Evolutionary conservation across 2,329 filamentous ascomycete species (phyloP), one percentile per base, ranked within the genome.

Genomic region (Xylariaceae sp.): DNA sequence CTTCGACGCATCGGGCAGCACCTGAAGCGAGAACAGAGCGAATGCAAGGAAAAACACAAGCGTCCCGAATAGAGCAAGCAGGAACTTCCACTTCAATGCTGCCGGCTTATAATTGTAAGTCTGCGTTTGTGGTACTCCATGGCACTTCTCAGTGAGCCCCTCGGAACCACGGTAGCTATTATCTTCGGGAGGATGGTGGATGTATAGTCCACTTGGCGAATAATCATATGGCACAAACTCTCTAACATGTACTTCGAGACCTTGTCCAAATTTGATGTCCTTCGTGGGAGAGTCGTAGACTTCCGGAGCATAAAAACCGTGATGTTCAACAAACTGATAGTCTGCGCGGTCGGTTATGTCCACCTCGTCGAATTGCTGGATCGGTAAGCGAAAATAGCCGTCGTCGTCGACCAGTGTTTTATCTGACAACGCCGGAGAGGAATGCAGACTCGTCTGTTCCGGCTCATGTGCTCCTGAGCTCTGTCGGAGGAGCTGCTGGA

Each of bases 101-200:
- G 41, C 28, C 4, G 57, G 57, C 33, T 48, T 55, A 37, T 57
- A 60, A 37, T 55, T 47, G 39, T 54, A 55, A n/a, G n/a, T n/a
- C 13, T 19, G 37, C n/a, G 38, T 36, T 4, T 42, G 29, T 11
- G 16, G 17, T 12, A 8, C 33, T 17, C 39, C n/a, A n/a, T 15
- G 16, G 3, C 48, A 36, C 11, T 53, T 50, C 36, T 51, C 48
- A n/a, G 45, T 31, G 26, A 37, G 41, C 16, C 50, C 53, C 42
- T 52, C 50, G 3, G 52, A 49, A 11, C 55, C 57, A 16, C 26
- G 43, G 36, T 58, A 58, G 22, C 43, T 47, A n/a, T 29, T 45
- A 26, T 50, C 38, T n/a, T 37, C 33, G 9, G 19, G 28, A 9
- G 32, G 43, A 33, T 53, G 48, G 33, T 54, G 51, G 12, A 49